phyloP scores from a whole-genome alignment of 1,284 basidiomycete species.

The Puccinia hordei region DNA sequence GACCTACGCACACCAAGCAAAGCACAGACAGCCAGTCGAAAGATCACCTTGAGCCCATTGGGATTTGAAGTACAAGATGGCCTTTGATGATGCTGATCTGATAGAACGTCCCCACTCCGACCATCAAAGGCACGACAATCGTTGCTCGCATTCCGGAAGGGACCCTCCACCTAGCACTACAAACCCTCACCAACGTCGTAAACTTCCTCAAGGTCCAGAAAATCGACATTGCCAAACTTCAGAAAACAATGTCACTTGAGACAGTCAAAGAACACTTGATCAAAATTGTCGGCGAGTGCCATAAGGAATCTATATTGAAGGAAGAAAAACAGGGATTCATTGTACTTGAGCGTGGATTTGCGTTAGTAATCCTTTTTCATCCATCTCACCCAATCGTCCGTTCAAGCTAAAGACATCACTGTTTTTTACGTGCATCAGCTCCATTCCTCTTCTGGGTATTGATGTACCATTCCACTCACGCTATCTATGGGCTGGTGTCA shows the following conservation, averaged over 20 bases:
- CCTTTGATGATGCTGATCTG: slow-evolving; percentile 30
- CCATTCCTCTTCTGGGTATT: slow-evolving; percentile 93
- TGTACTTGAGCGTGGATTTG: slow-evolving; percentile 92
- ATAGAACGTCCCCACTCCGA: background rate
- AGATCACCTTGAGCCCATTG: background rate
- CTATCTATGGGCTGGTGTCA: slow-evolving; percentile 96
- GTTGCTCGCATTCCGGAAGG: background rate
- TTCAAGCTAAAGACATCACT: background rate
- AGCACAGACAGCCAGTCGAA: background rate
- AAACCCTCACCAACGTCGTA: slow-evolving; percentile 90
- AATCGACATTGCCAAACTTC: slow-evolving; percentile 91
- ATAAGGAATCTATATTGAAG: slow-evolving; percentile 72
- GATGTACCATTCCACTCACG: slow-evolving; percentile 99
- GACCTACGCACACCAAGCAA: background rate
- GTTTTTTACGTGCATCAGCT: slow-evolving; percentile 30
- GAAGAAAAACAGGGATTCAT: slow-evolving; percentile 79
- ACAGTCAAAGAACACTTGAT: slow-evolving; percentile 88
- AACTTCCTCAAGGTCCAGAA: slow-evolving; percentile 97
- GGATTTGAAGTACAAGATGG: slow-evolving; percentile 33
- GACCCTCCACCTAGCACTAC: slow-evolving; percentile 66
- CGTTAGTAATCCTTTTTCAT: slow-evolving; percentile 52
- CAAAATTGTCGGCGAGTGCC: slow-evolving; percentile 84
- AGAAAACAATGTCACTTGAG: slow-evolving; percentile 76
- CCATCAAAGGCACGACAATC: slow-evolving; percentile 6
- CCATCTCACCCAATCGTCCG: background rate